phyloP scores from a whole-genome alignment of 768 basidiomycete species.

The Lactarius trivialis region DNA sequence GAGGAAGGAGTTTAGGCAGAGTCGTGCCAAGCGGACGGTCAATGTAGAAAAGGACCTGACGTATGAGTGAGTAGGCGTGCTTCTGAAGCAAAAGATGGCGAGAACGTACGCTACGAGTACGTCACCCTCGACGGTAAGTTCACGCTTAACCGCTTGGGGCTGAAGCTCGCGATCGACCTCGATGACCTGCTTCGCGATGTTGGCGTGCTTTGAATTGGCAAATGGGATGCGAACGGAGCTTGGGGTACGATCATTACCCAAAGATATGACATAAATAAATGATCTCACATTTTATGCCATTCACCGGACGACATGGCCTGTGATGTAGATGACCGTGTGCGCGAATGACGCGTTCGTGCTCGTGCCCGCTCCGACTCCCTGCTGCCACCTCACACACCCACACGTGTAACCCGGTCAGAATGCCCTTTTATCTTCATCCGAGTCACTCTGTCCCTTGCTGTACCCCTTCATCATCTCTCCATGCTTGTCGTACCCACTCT shows the following conservation, averaged over 20 bases:
- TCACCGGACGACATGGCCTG: constrained; percentile 26
- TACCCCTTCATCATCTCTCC: neutral
- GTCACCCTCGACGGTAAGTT: constrained; percentile 58
- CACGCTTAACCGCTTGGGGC: constrained; percentile 68
- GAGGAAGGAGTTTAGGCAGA: constrained; percentile 79
- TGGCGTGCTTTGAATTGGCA: constrained; percentile 62
- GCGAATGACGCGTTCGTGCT: neutral
- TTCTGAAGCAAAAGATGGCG: neutral
- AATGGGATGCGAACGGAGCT: constrained; percentile 68
- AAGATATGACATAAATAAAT: neutral
- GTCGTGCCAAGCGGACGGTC: constrained; percentile 78
- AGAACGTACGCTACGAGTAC: constrained; percentile 67
- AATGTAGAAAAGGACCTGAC: constrained; percentile 65
- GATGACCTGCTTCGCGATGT: constrained; percentile 75
- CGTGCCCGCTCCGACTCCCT: neutral
- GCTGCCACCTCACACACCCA: neutral
- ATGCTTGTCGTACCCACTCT: constrained; percentile 15
- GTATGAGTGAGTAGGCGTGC: constrained; percentile 13
- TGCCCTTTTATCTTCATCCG: neutral
- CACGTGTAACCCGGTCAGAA: neutral
- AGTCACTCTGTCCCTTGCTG: constrained; percentile 2
- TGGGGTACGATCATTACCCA: neutral
- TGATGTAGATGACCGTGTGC: neutral
- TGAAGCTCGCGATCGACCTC: constrained; percentile 85
- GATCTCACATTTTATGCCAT: constrained; percentile 54